Percentiles rank a stretch among this genome's conserved stretches.
Conservation (phyloP, 306 rosid genomes). For the Cucurbita argyrosperma region DNA sequence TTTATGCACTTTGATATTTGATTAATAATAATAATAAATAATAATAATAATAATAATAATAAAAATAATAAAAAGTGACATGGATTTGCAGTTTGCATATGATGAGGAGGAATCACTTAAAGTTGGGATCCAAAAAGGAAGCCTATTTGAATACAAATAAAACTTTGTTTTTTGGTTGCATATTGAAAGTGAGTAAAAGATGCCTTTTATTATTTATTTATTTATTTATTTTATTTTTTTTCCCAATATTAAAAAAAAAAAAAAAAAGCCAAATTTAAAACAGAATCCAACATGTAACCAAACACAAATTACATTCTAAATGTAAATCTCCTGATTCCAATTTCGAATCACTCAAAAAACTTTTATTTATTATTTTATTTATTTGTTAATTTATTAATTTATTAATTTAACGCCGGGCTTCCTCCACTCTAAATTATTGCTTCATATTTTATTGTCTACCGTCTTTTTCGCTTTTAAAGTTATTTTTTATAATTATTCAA, state of each 20-base stretch:
- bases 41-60: background rate
- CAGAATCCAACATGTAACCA: conserved; percentile 1
- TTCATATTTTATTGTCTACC: background rate
- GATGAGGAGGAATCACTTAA: background rate
- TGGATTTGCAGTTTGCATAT: background rate
- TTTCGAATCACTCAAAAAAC: too few relatives aligned
- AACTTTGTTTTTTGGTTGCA: background rate
- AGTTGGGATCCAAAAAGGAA: background rate
- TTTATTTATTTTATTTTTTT: background rate
- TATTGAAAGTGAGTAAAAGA: background rate
- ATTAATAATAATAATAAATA: background rate
- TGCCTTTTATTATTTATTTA: background rate
- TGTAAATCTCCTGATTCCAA: background rate
- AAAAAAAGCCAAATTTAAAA: background rate
- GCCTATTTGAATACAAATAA: background rate
- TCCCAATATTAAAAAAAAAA: background rate
- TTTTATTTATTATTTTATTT: background rate
- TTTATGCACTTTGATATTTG: background rate
- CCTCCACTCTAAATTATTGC: background rate
- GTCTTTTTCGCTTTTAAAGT: background rate
- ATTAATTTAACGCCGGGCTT: background rate
- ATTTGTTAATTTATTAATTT: too few relatives aligned
- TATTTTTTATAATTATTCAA: background rate
- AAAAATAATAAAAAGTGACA: background rate
- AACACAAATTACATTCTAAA: background rate